Evolutionary conservation across 1,284 basidiomycete genomes (phyloP).

Genomic region (Fereydounia khargensis): DNA sequence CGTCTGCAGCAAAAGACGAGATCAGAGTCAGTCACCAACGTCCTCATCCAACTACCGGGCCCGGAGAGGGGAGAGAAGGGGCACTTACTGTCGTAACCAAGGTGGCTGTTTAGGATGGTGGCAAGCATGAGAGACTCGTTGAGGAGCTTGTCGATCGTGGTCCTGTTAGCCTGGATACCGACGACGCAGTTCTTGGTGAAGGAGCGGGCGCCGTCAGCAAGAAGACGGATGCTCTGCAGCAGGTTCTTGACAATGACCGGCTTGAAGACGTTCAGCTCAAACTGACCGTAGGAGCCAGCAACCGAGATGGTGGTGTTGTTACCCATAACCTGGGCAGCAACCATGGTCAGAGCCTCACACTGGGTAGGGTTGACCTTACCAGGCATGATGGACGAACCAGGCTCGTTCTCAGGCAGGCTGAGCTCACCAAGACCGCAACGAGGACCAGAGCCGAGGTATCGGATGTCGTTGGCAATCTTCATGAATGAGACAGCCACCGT

Average conservation of each 20-base stretch:
- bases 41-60: no score
- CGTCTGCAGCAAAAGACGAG: constrained; percentile 67
- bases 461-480: constrained; percentile 99
- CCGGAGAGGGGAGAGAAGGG: constrained; percentile 16
- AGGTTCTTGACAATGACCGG: constrained; percentile 98
- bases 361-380: constrained; percentile 99
- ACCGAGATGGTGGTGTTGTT: constrained; percentile 93
- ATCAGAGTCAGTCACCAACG: no score
- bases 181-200: constrained; percentile 97
- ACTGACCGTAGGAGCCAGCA: constrained; percentile 92
- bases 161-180: constrained; percentile 93
- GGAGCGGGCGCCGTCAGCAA: constrained; percentile 75
- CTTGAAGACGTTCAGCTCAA: constrained; percentile 99
- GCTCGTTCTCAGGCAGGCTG: constrained; percentile 94
- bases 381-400: constrained; percentile 99
- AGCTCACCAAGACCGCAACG: constrained; percentile 96
- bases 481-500: constrained; percentile 90
- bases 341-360: constrained; percentile 96
- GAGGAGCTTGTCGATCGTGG: constrained; percentile 80
- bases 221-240: constrained; percentile 86
- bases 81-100: constrained; percentile 88
- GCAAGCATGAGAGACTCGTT: constrained; percentile 89
- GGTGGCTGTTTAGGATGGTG: constrained; percentile 85
- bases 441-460: constrained; percentile 95
- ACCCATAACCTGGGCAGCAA: constrained; percentile 96